Percentiles rank a stretch among this genome's conserved stretches.
Conservation (phyloP, 2,329 filamentous ascomycete species). For the Fusarium sambucinum region DNA sequence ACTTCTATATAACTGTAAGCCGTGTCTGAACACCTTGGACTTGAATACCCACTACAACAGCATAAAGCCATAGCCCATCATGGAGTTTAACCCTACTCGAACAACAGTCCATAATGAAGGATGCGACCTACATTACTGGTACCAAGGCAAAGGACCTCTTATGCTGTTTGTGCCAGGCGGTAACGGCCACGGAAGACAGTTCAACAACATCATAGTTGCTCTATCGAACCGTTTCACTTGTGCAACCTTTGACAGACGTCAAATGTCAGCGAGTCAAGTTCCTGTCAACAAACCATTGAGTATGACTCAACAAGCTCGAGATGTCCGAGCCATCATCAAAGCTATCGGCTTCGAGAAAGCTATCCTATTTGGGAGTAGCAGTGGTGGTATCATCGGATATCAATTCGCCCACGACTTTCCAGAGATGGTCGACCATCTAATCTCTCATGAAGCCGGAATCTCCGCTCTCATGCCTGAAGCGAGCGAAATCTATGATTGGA, state of each 20-base stretch:
- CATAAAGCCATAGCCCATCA: not conserved
- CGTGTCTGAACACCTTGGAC: not conserved
- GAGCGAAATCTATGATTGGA: constrained; percentile 5
- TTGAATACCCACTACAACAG: fast-evolving
- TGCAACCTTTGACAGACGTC: constrained; percentile 7
- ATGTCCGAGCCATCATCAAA: not conserved
- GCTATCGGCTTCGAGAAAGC: not conserved
- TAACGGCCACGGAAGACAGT: constrained; percentile 9
- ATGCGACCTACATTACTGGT: constrained; percentile 20
- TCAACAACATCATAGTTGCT: constrained; percentile 13
- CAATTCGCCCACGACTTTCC: constrained; percentile 27
- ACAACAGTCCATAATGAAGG: constrained; percentile 8
- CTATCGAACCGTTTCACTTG: constrained; percentile 1
- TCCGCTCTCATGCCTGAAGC: not conserved
- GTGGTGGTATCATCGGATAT: constrained; percentile 1
- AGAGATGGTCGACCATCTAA: constrained; percentile 2
- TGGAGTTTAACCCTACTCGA: not conserved
- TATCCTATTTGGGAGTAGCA: not conserved
- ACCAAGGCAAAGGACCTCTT: not conserved
- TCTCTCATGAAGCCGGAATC: constrained; percentile 2
- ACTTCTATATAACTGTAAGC: not conserved
- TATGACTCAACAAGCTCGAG: constrained; percentile 10
- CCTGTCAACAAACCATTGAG: not conserved
- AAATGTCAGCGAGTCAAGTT: constrained; percentile 27
- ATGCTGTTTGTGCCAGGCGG: constrained; percentile 17